Evolutionary conservation across 148 eudicot species (phyloP).

Genomic region (Suaeda aralocaspica): DNA sequence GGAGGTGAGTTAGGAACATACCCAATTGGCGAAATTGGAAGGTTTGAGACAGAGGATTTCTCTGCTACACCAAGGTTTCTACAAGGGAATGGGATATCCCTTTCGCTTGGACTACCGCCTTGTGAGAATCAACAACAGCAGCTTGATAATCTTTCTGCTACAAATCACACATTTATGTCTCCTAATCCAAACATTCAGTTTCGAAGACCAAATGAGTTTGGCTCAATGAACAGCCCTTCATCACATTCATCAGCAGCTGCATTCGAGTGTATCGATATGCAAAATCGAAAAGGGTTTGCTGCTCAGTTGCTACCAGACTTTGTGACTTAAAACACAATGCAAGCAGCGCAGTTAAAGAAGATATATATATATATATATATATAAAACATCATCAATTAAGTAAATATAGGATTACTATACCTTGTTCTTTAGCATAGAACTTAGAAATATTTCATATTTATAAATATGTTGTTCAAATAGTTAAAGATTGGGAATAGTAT

Average conservation of each 20-base stretch:
- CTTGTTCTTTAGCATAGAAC: conserved; percentile 34
- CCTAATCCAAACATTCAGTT: conserved; percentile 44
- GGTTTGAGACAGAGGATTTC: conserved; percentile 51
- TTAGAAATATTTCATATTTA: conserved; percentile 23
- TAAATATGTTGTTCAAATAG: conserved; percentile 26
- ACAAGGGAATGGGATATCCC: conserved; percentile 49
- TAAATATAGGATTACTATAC: conserved; percentile 22
- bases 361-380: conserved; percentile 10
- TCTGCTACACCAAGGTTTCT: conserved; percentile 27
- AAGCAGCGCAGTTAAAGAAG: background rate
- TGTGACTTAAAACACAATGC: conserved; percentile 31
- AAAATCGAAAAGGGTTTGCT: conserved; percentile 55
- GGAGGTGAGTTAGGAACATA: conserved; percentile 46
- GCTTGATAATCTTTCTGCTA: conserved; percentile 27
- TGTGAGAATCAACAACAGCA: conserved; percentile 43
- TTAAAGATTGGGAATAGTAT: conserved; percentile 28
- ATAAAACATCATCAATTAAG: conserved; percentile 4
- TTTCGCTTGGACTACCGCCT: conserved; percentile 73
- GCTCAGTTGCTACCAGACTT: conserved; percentile 73
- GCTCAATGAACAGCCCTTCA: conserved; percentile 29
- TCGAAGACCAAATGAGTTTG: conserved; percentile 38
- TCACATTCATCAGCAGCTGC: conserved; percentile 33
- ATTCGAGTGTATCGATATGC: conserved; percentile 49
- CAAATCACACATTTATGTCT: conserved; percentile 38
- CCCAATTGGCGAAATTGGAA: conserved; percentile 46